Percentiles rank a stretch among this genome's conserved stretches.
These are phyloP conservation scores for Grosmannia clavigera DNA, from an alignment of 2,329 filamentous ascomycete genomes.

Conservation along the genomic window DNA sequence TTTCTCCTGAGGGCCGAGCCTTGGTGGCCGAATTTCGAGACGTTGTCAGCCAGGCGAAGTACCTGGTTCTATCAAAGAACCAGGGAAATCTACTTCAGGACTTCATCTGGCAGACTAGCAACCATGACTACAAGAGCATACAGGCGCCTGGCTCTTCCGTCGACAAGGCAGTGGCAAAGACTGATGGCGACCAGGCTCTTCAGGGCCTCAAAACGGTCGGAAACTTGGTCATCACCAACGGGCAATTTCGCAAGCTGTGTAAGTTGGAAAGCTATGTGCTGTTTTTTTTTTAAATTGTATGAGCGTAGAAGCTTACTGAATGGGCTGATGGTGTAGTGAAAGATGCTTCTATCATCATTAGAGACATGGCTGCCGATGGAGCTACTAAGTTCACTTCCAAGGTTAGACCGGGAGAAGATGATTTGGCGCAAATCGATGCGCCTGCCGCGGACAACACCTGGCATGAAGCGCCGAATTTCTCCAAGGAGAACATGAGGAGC, in stretches of 20 bases:
- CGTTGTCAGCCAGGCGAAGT: conserved; percentile 75
- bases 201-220: conserved; percentile 81
- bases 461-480: conserved; percentile 75
- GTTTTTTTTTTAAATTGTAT: no score
- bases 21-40: conserved; percentile 66
- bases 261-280: conserved; percentile 26
- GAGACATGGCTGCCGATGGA: conserved; percentile 85
- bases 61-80: conserved; percentile 83
- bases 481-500: conserved; percentile 54
- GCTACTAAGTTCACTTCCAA: conserved; percentile 64
- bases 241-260: conserved; percentile 86
- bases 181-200: conserved; percentile 72
- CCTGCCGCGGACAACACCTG: conserved; percentile 85
- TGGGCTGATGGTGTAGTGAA: conserved; percentile 34
- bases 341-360: conserved; percentile 68
- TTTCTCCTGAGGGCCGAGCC: conserved; percentile 71
- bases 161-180: conserved; percentile 62
- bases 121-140: conserved; percentile 55
- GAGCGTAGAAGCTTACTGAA: no score
- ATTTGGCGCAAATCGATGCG: conserved; percentile 64
- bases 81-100: conserved; percentile 89
- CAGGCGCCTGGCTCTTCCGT: conserved; percentile 53
- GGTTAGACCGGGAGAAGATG: conserved; percentile 67
- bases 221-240: conserved; percentile 83
- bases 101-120: conserved; percentile 88